Percentiles rank a stretch among this genome's conserved stretches.
phyloP scores from a whole-genome alignment of 2,329 filamentous ascomycete genomes.

The Aspergillus sp. region DNA sequence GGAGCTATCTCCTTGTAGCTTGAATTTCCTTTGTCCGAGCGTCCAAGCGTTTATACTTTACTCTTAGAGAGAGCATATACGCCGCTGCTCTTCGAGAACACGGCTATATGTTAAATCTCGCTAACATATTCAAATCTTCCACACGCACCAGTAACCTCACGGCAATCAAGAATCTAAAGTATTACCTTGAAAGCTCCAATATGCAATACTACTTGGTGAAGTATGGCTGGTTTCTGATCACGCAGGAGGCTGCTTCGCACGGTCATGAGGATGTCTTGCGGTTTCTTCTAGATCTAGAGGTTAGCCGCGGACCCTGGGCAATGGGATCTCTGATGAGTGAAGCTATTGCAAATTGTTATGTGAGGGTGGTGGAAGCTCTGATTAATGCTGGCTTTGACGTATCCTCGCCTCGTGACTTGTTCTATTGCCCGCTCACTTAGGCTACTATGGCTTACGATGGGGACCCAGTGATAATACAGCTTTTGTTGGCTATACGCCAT shows the following conservation, averaged over 20 bases:
- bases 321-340: neutral
- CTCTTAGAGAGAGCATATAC: neutral
- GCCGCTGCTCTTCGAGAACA: neutral
- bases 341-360: neutral
- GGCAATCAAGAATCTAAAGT: neutral
- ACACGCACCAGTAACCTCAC: constrained; percentile 1
- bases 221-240: neutral
- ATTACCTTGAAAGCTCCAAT: neutral
- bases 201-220: neutral
- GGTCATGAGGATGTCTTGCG: neutral
- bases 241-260: neutral
- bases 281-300: neutral
- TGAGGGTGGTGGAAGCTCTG: neutral
- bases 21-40: neutral
- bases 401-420: neutral
- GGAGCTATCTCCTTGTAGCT: neutral
- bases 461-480: neutral
- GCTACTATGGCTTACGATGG: constrained; percentile 2
- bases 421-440: neutral
- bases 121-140: neutral
- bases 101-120: neutral
- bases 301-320: too few species aligned
- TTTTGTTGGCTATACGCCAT: neutral
- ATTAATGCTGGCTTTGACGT: neutral
- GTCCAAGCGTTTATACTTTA: neutral